Evolutionary conservation across 2,329 filamentous ascomycete genomes (phyloP).

Genomic region (Neofusicoccum ribis): DNA sequence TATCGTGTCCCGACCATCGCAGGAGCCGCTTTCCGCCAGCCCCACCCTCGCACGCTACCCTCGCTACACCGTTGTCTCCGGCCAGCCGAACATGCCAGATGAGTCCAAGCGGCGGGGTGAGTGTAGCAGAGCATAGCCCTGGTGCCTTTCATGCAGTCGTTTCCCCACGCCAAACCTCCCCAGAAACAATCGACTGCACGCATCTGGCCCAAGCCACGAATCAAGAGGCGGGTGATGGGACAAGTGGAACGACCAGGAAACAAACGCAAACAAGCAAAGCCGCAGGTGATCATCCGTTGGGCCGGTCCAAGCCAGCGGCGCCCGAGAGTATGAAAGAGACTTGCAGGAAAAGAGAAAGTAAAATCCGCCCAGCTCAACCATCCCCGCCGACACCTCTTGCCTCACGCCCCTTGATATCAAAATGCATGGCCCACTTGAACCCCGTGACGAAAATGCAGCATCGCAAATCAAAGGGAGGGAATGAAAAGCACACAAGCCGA

Average conservation of each 20-base stretch:
- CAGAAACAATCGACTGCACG: background rate
- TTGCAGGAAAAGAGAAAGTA: constrained; percentile 4
- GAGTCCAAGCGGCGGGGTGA: background rate
- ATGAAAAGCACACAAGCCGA: constrained; percentile 1
- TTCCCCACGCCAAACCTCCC: background rate
- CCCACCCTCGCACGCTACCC: background rate
- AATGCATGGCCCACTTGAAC: constrained; percentile 3
- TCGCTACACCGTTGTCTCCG: too few species aligned
- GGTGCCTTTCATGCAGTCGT: background rate
- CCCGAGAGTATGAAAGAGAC: background rate
- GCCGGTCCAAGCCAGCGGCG: background rate
- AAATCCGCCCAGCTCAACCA: constrained; percentile 5
- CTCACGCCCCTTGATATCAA: constrained; percentile 9
- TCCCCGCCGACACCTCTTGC: background rate
- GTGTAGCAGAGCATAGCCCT: background rate
- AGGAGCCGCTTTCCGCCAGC: background rate
- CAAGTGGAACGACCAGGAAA: background rate
- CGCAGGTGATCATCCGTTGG: background rate
- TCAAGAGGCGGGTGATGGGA: background rate
- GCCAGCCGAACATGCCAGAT: too few species aligned
- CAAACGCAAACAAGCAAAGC: background rate
- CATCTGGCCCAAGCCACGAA: background rate
- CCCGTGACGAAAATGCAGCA: constrained; percentile 7
- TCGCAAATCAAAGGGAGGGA: constrained; percentile 5
- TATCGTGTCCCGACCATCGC: constrained; percentile 10